Percentiles rank a stretch among this genome's conserved stretches.
Conservation (phyloP, 2,329 filamentous ascomycete species). For the Pestalotiopsis fici region DNA sequence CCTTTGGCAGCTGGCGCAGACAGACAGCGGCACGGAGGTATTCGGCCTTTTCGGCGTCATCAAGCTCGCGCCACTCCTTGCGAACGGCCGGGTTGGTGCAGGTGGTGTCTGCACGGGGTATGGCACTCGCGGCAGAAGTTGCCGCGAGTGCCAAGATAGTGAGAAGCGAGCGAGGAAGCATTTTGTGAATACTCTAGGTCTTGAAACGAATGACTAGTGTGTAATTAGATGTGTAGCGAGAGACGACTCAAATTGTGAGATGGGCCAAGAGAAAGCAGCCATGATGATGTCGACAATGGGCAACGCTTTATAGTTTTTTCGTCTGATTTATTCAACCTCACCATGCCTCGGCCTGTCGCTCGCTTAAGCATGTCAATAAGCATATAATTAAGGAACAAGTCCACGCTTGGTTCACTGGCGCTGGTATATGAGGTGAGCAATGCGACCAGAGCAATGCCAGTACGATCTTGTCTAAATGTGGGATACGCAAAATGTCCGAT, state of each 20-base stretch:
- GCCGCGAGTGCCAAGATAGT: slow-evolving; percentile 1
- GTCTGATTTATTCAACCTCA: neutral
- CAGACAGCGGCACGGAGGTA: slow-evolving; percentile 32
- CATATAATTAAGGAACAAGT: neutral
- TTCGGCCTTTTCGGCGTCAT: slow-evolving; percentile 12
- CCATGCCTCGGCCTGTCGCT: neutral
- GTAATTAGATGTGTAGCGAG: neutral
- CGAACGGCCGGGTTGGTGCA: slow-evolving; percentile 12
- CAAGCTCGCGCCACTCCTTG: slow-evolving; percentile 4
- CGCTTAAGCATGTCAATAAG: neutral
- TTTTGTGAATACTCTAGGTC: neutral
- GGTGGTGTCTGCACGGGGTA: slow-evolving; percentile 3
- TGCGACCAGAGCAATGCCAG: neutral
- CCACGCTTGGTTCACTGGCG: neutral
- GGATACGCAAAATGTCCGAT: slow-evolving; percentile 1
- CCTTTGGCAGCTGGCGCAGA: slow-evolving; percentile 13
- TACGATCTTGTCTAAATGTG: neutral
- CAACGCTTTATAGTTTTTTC: neutral
- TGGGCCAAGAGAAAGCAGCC: neutral
- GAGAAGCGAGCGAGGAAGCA: slow-evolving; percentile 2
- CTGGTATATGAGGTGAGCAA: neutral
- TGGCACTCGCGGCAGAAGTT: neutral
- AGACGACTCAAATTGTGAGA: neutral
- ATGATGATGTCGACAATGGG: neutral
- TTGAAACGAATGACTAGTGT: neutral